Conservation (phyloP, 345 rosid genomes). For the Gossypium stocksii region DNA sequence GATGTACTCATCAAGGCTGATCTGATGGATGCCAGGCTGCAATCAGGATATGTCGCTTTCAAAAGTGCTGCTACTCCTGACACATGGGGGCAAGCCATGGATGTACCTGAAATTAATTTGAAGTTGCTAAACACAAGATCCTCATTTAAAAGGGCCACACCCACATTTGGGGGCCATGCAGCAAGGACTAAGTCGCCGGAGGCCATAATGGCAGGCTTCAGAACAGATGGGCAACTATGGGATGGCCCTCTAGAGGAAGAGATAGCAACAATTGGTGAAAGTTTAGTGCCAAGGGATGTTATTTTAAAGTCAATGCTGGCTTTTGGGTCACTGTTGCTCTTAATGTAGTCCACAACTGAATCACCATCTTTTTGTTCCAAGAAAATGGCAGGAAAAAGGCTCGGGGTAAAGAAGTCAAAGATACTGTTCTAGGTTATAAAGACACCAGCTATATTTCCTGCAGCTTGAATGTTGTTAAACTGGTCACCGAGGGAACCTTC, state of each 20-base stretch:
- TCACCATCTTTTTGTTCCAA: constrained; percentile 24
- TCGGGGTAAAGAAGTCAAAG: constrained; percentile 10
- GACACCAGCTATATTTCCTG: constrained; percentile 27
- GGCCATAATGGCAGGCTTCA: constrained; percentile 56
- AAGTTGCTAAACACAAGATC: constrained; percentile 23
- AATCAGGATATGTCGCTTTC: constrained; percentile 43
- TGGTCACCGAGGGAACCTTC: constrained; percentile 24
- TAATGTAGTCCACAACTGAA: constrained; percentile 33
- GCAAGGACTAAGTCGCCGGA: constrained; percentile 47
- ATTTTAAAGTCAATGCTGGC: constrained; percentile 33
- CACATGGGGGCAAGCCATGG: constrained; percentile 55
- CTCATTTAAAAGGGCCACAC: constrained; percentile 8
- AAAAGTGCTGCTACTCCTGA: constrained; percentile 51
- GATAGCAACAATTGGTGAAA: constrained; percentile 34
- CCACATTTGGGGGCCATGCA: constrained; percentile 39
- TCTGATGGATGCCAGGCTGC: constrained; percentile 59
- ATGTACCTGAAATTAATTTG: constrained; percentile 48
- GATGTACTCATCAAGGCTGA: constrained; percentile 63
- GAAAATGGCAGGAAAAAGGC: constrained; percentile 31
- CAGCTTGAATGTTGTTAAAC: constrained; percentile 16
- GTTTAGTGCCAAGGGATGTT: constrained; percentile 26
- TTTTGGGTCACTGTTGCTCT: constrained; percentile 17
- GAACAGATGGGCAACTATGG: constrained; percentile 34
- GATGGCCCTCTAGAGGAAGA: constrained; percentile 63
- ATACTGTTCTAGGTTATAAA: constrained; percentile 36